Evolutionary conservation across 164 flowering plant species (phyloP), one percentile per base, ranked within the genome.

Genomic region (Vitis riparia): DNA sequence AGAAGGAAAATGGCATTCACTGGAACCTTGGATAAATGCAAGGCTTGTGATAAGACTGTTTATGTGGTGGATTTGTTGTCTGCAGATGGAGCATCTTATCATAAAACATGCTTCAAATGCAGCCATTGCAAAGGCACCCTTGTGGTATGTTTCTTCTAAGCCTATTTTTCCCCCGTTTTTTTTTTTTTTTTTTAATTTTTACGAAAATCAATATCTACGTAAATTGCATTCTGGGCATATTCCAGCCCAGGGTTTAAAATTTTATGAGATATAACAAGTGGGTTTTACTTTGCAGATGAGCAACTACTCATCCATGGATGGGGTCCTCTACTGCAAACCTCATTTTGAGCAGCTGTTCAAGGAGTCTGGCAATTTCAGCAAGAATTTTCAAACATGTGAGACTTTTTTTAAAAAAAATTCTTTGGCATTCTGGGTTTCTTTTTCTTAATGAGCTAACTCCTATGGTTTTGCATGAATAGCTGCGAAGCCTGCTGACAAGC

Each of bases 301-400:
- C 89, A 88, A 82, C 85, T 88, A 88, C 73, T 88, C 90, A 8
- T 88, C 89, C 73, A 88, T 88, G 93, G 93, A 87, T 80, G 93
- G 93, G 60, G 85, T 85, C 70, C 86, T 88, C 37, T 88, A 85
- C 72, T 88, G 93, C 84, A 87, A 85, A 76, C 51, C 90, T 68
- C 93, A 88, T 63, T 88, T 88, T 63, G 90, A 88, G 78, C 93
- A 88, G 50, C 90, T 88, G 30, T 88, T 87, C 80, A 88, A 88
- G 79, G 90, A 88, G 71, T 85, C 85, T 59, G 93, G 90, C 60
- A 83, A 88, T 79, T 88, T 85, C 75, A 87, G 89, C 82, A 88
- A 87, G 82, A 88, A 88, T 61, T 88, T 88, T 55, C 85, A 83
- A 6, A 30, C 82, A 63, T 59, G 90, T 81, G 63, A 79, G 55